Percentiles rank a stretch among this genome's conserved stretches.
These are phyloP conservation scores for Linnemannia elongata DNA, from an alignment of 192 early-diverging fungal genomes.

Conservation along the genomic window DNA sequence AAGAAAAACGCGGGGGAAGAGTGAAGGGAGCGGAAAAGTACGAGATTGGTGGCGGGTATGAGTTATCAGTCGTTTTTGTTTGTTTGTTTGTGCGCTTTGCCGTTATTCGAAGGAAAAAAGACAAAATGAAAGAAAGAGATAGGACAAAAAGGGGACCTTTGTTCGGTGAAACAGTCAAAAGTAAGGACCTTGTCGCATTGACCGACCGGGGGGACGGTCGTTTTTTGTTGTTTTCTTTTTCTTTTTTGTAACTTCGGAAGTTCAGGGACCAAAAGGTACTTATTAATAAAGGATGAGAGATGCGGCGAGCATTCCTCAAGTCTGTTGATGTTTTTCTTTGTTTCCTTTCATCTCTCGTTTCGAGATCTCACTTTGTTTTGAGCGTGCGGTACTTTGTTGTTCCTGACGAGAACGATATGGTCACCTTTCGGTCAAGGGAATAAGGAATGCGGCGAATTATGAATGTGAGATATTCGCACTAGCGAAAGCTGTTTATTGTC, in stretches of 20 bases:
- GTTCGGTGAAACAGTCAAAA: neutral
- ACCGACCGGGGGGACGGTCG: neutral
- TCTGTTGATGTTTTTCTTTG: neutral
- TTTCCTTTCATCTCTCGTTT: too few species aligned
- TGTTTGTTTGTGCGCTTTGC: neutral
- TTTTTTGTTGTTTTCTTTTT: neutral
- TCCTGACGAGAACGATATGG: too few species aligned
- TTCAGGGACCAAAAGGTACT: neutral
- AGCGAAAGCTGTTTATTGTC: neutral
- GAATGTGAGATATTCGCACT: neutral
- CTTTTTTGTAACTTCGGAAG: neutral
- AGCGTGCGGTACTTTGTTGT: too few species aligned
- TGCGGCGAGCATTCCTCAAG: neutral
- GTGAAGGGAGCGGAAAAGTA: neutral
- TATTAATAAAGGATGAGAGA: neutral
- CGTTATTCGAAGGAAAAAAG: neutral
- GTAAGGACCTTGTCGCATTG: neutral
- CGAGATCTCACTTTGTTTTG: too few species aligned
- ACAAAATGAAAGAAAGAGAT: neutral
- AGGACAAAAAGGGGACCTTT: neutral
- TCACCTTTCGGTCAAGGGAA: neutral
- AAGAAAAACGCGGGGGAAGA: conserved; percentile 11
- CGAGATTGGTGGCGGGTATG: neutral
- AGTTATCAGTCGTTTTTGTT: too few species aligned
- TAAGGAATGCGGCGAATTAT: neutral